Percentiles rank a stretch among this genome's conserved stretches.
Conservation (phyloP, 441 rosid genomes). For the Arabidopsis lyrata region DNA sequence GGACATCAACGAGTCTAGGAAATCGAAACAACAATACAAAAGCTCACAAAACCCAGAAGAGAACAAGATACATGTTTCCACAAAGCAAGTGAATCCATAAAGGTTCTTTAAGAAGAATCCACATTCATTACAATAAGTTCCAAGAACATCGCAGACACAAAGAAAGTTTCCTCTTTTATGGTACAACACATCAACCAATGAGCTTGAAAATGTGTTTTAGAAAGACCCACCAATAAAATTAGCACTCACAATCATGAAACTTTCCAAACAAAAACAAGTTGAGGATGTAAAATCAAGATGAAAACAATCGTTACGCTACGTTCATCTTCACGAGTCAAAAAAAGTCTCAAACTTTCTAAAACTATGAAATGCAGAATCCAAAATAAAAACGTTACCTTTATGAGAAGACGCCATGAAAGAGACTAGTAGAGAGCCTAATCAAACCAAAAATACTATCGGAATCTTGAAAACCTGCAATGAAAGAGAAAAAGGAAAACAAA, state of each 20-base stretch:
- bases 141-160: background rate
- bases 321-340: background rate
- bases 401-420: constrained; percentile 1
- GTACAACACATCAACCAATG: background rate
- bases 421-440: background rate
- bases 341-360: constrained; percentile 2
- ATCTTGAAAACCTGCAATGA: constrained; percentile 17
- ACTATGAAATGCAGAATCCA: background rate
- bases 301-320: background rate
- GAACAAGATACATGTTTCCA: background rate
- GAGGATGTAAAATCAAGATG: background rate
- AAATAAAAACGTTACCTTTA: background rate
- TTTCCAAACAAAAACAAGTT: background rate
- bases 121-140: background rate
- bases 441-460: background rate
- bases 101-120: background rate
- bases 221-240: too few relatives aligned
- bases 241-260: background rate
- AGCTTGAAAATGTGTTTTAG: background rate
- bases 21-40: background rate
- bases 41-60: background rate
- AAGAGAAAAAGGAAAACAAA: background rate
- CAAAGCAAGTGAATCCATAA: background rate
- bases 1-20: background rate
- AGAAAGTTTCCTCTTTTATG: background rate